Evolutionary conservation across 352 stramenopile species (phyloP), one percentile per base, ranked within the genome.

Genomic region (Pythium brassicae): DNA sequence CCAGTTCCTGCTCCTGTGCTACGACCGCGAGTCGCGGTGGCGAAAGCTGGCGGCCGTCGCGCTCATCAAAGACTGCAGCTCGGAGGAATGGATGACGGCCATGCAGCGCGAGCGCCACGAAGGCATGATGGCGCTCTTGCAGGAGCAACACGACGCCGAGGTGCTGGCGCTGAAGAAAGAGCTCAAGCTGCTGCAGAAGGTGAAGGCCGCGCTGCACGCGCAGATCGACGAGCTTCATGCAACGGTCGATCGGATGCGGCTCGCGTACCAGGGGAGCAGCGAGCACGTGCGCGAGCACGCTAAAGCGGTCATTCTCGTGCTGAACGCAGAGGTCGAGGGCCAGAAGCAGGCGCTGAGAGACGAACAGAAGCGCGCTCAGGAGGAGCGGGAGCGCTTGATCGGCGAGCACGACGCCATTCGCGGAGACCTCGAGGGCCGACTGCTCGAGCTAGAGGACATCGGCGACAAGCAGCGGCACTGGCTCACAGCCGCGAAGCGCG

Each of bases 21-120:
- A 91, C 59, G 73, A 80, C 7, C 78, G 80, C 3, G 83, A 92
- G 51, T 54, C 61, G 32, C 80, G 80, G 9, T 91, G 83, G 83
- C 66, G 80, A 12, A 46, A 44, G 8, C 55, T 92, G 14, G 73
- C 74, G 19, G 60, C 65, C 0, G 64, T 72, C 10, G 57, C 74
- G 19, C 55, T 89, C 14, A 65, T 87, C n/a, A 78, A 82, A 12
- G 76, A 87, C 63, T 72, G 57, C 22, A 69, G 69, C 0, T 89
- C 79, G 1, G 68, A 89, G 26, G 71, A 85, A 39, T 92, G 83
- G 83, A 85, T 92, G 71, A 87, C 76, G 1, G 55, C 44, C 8
- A 71, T 72, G 62, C 83, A 89, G 45, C 55, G 62, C 17, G 74
- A 72, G 17, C 76, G 80, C 2, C 79, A 88, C 20, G 78, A 87